Base-by-base conservation (phyloP, 2,329 filamentous ascomycete species). In the Cladosporium phlei region DNA sequence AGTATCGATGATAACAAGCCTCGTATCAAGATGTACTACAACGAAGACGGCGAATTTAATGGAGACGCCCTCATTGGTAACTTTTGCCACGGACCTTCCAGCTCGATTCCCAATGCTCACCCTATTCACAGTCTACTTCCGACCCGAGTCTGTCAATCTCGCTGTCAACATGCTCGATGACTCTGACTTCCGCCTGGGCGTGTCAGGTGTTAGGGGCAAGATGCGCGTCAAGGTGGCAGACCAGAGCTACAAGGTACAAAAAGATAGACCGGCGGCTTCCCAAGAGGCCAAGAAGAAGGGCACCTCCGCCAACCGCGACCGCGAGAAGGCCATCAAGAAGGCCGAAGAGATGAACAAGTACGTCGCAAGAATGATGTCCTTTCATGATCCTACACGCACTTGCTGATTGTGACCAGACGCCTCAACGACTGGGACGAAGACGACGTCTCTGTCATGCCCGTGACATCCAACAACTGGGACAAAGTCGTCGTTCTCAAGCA, bases 371-470 rank as follows among this genome's bases (percentile, higher is more conserved):
- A 10, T 9, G 8, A 5, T 17, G 8, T 25, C 8, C 10, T 19
- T 33, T 29, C 11, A n/a, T 2, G 11, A n/a, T 46, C 24, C 8
- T n/a, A 6, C 7, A 21, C n/a, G 12, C 14, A 19, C 43, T 46
- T 10, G 38, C 33, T 16, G 2, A 14, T 6, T 11, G 17, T 17
- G 4, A 21, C 22, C 59, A 91, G 88, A 38, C 90, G 91, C 69
- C 79, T 97, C 25, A 86, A 89, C 3, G 90, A 97, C 66, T 98
- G 93, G 93, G 86, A 88, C 60, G 86, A 88, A 61, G 91, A 96
- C 60, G 90, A 97, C 63, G 85, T 84, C 2, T 54, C 56, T 16
- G 50, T 58, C 19, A 59, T 80, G 19, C 74, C 76, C n/a, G 74
- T 80, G 32, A 76, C 73, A 7, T 75, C 67, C 52, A 74, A 73